phyloP scores from a whole-genome alignment of 2,329 filamentous ascomycete genomes.

The Calonectria pauciramosa region DNA sequence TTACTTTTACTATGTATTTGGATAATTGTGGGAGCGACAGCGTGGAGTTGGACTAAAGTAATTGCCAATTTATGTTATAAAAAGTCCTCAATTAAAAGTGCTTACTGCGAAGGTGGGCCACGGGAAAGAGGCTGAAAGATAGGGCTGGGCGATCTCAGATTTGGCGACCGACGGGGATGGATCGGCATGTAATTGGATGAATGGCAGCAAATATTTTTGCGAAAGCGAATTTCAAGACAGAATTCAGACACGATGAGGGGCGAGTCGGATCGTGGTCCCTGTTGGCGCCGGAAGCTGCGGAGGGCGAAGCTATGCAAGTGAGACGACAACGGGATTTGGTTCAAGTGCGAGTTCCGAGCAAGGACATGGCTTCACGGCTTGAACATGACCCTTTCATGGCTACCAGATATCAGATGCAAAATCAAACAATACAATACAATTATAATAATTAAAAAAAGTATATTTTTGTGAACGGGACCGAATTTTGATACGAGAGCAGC shows the following conservation, averaged over 20 bases:
- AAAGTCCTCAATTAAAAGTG: slow-evolving; percentile 4
- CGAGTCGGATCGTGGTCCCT: slow-evolving; percentile 14
- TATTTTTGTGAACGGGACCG: background rate
- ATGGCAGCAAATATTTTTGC: background rate
- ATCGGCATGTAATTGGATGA: slow-evolving; percentile 19
- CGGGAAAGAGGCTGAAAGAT: background rate
- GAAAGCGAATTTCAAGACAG: background rate
- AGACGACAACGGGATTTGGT: slow-evolving; percentile 12
- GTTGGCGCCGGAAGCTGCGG: slow-evolving; percentile 37
- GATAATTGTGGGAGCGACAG: slow-evolving; percentile 28
- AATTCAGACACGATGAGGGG: background rate
- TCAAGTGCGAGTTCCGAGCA: slow-evolving; percentile 22
- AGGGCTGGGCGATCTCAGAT: slow-evolving; percentile 20
- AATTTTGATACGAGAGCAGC: background rate
- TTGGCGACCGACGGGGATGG: slow-evolving; percentile 10
- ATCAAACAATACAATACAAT: background rate
- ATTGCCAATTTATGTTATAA: slow-evolving; percentile 12
- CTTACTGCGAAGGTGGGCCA: slow-evolving; percentile 1
- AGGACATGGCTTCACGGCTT: background rate
- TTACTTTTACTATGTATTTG: slow-evolving; percentile 32
- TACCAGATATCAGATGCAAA: background rate
- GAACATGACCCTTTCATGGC: background rate
- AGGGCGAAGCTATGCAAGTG: slow-evolving; percentile 19
- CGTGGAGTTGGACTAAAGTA: slow-evolving; percentile 33
- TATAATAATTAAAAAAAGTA: background rate